Evolutionary conservation across 306 rosid genomes (phyloP), one percentile per base, ranked within the genome.

Genomic region (Fagus crenata): DNA sequence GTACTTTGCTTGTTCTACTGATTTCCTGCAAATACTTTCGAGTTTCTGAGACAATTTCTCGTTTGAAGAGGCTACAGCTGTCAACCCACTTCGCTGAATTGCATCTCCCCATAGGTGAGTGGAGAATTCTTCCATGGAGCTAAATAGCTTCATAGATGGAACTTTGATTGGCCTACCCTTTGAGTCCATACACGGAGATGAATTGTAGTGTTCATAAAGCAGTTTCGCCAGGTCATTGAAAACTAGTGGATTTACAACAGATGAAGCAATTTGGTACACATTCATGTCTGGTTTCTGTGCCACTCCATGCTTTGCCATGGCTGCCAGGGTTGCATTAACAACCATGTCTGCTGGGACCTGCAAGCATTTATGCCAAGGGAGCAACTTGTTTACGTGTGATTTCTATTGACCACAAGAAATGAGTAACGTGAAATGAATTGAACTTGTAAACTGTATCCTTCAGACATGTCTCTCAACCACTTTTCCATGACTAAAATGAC

Each of bases 281-380:
- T 86, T 95, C 49, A 95, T 84, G 49, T 89, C 92, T 69, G 87
- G 77, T 49, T 87, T 85, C 81, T 80, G 88, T 32, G 81, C 71
- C 82, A 58, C 46, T 80, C 97, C 99, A 76, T 92, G 99, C 69
- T 80, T 89, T 51, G 97, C 92, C 81, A 95, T 92, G 8, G 97
- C 99, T 7, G 99, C 97, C 82, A 95, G 63, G 36, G 87, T 95
- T 82, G 99, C 97, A 63, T 89, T 95, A 4, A 91, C 97, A 49
- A 95, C 99, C 97, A 95, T 92, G 82, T 95, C 99, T 18, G 93
- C 97, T 65, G 97, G 97, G 2, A 92, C 97, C 99, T 95, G 77
- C 72, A 59, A 58, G 4, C 41, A 74, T 53, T 61, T 76, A 55
- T 22, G 75, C 67, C 69, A 76, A 65, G 17, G 63, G 42, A 58